Percentiles rank a stretch among this genome's conserved stretches.
Conservation (phyloP, 1,284 basidiomycete genomes). For the Microbotryum intermedium region DNA sequence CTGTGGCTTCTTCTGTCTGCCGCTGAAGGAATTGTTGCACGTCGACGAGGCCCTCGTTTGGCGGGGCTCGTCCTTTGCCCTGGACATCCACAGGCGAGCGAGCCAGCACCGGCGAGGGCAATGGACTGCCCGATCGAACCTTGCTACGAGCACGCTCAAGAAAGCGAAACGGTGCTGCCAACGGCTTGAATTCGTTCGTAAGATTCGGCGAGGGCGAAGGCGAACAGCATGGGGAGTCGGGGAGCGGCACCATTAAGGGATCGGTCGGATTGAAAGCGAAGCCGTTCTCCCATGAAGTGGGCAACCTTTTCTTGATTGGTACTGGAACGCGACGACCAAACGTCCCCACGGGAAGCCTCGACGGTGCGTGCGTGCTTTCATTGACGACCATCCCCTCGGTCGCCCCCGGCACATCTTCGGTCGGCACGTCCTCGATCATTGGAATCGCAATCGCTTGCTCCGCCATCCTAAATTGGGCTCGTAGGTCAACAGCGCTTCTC, state of each 20-base stretch:
- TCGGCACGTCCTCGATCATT: not conserved
- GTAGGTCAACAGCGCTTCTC: constrained; percentile 21
- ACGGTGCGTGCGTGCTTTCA: constrained; percentile 12
- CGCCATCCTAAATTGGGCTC: constrained; percentile 19
- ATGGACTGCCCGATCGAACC: too few species aligned
- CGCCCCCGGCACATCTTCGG: not conserved
- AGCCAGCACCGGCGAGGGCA: too few species aligned
- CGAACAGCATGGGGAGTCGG: constrained; percentile 9
- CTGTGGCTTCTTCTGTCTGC: too few species aligned
- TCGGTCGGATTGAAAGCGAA: constrained; percentile 17
- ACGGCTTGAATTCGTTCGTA: constrained; percentile 3
- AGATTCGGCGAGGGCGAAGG: constrained; percentile 2
- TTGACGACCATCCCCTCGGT: not conserved
- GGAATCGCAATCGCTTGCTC: not conserved
- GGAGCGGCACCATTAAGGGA: not conserved
- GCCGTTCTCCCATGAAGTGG: constrained; percentile 1
- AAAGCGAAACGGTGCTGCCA: too few species aligned
- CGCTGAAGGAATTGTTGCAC: too few species aligned
- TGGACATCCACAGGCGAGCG: too few species aligned
- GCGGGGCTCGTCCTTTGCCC: too few species aligned
- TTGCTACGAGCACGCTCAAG: too few species aligned
- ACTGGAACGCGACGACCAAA: not conserved
- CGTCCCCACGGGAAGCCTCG: constrained; percentile 2
- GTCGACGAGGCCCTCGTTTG: too few species aligned
- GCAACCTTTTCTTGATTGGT: not conserved